These are phyloP conservation scores for Citrus sp. DNA, from an alignment of 345 rosid genomes.

Conservation along the genomic window DNA sequence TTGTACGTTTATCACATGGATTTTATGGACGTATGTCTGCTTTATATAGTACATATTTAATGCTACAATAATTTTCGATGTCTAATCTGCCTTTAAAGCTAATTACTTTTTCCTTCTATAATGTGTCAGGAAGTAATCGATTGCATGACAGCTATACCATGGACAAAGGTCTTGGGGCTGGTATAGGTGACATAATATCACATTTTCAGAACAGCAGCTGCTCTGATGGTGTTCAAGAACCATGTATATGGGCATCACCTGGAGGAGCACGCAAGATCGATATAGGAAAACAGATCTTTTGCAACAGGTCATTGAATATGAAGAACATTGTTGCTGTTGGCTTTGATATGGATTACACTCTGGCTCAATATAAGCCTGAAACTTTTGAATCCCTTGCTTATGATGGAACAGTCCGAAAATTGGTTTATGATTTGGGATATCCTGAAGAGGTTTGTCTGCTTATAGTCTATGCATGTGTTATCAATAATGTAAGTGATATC, in stretches of 20 bases:
- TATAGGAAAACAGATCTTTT: constrained; percentile 76
- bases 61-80: not conserved
- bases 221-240: constrained; percentile 38
- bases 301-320: constrained; percentile 96
- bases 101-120: not conserved
- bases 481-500: not conserved
- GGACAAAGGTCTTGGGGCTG: constrained; percentile 37
- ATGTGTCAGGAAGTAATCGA: constrained; percentile 48
- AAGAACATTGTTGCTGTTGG: constrained; percentile 88
- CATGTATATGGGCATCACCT: constrained; percentile 63
- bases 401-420: constrained; percentile 78
- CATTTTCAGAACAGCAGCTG: constrained; percentile 25
- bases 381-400: constrained; percentile 96
- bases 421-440: constrained; percentile 90
- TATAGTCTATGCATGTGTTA: not conserved
- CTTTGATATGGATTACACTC: constrained; percentile 98
- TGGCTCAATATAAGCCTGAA: constrained; percentile 95
- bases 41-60: not conserved
- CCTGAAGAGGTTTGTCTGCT: constrained; percentile 68
- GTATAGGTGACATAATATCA: constrained; percentile 34
- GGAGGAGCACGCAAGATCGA: constrained; percentile 57
- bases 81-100: not conserved
- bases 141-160: constrained; percentile 39
- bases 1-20: not conserved
- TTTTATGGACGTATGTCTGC: not conserved